These are phyloP conservation scores for Piper betle DNA, from an alignment of 164 flowering plant species.

Conservation along the genomic window DNA sequence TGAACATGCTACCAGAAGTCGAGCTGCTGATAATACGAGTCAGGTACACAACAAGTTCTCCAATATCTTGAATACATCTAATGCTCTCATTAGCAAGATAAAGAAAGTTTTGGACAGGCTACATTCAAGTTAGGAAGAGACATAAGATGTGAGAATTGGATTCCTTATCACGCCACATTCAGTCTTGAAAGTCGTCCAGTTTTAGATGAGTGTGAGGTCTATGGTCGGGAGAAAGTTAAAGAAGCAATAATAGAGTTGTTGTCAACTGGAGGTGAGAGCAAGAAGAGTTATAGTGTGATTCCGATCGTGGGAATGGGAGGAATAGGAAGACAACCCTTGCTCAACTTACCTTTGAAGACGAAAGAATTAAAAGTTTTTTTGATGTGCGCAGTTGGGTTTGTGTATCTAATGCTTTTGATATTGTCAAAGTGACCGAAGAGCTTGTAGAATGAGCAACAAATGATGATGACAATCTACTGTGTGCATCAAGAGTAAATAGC, in stretches of 20 bases:
- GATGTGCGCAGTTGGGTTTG: slow-evolving; percentile 4
- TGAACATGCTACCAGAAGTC: background rate
- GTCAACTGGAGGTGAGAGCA: background rate
- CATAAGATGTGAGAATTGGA: background rate
- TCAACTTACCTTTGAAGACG: background rate
- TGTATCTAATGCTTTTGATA: slow-evolving; percentile 5
- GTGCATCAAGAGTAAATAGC: background rate
- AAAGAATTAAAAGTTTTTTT: background rate
- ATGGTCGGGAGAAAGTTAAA: slow-evolving; percentile 2
- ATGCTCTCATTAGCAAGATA: background rate
- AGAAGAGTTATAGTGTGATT: background rate
- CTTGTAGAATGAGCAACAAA: background rate
- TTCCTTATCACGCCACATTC: background rate
- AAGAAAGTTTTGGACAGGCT: background rate
- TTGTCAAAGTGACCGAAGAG: background rate
- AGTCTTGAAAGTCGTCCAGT: background rate
- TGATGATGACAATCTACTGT: no score
- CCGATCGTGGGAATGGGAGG: slow-evolving; percentile 8
- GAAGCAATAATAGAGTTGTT: background rate
- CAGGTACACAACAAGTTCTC: slow-evolving; percentile 2
- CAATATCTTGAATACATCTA: background rate
- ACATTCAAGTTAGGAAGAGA: background rate
- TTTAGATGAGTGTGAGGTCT: background rate
- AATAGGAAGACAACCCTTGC: slow-evolving; percentile 8
- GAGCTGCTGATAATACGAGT: background rate